These are phyloP conservation scores for Elaeis guineensis DNA, from an alignment of 176 grass and related monocot species.

Conservation along the genomic window DNA sequence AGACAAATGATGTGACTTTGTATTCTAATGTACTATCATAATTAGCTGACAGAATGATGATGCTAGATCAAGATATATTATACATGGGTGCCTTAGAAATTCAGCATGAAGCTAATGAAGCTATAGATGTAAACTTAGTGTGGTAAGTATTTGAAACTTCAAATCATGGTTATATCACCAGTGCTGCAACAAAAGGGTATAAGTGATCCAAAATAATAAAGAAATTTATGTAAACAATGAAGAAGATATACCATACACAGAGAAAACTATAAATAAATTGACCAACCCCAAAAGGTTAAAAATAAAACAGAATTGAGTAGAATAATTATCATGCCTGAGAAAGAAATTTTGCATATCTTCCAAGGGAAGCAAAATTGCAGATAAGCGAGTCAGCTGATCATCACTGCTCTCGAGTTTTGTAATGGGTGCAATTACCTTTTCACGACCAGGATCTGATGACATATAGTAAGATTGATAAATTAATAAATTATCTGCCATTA, in stretches of 20 bases:
- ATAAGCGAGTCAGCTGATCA: conserved; percentile 36
- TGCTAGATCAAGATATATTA: too few species aligned
- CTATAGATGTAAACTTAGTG: too few species aligned
- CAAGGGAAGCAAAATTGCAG: conserved; percentile 57
- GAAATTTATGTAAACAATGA: background rate
- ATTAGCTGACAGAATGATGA: too few species aligned
- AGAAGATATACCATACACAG: too few species aligned
- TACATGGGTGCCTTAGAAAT: too few species aligned
- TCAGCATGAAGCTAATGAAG: too few species aligned
- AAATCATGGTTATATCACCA: too few species aligned
- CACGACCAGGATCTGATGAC: conserved; percentile 67
- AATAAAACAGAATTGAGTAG: conserved; percentile 1
- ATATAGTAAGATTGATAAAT: conserved; percentile 14
- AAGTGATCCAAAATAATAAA: background rate
- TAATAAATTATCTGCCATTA: background rate
- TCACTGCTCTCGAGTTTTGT: conserved; percentile 37
- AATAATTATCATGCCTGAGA: conserved; percentile 34
- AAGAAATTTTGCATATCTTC: conserved; percentile 83
- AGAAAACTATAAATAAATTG: background rate
- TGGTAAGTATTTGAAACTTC: too few species aligned
- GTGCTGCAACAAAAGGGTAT: too few species aligned
- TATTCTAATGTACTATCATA: too few species aligned
- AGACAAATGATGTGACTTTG: too few species aligned
- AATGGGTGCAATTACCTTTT: conserved; percentile 71
- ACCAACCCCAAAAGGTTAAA: background rate